Evolutionary conservation across 2,329 filamentous ascomycete genomes (phyloP).

Genomic region (Phialemoniopsis sp.): DNA sequence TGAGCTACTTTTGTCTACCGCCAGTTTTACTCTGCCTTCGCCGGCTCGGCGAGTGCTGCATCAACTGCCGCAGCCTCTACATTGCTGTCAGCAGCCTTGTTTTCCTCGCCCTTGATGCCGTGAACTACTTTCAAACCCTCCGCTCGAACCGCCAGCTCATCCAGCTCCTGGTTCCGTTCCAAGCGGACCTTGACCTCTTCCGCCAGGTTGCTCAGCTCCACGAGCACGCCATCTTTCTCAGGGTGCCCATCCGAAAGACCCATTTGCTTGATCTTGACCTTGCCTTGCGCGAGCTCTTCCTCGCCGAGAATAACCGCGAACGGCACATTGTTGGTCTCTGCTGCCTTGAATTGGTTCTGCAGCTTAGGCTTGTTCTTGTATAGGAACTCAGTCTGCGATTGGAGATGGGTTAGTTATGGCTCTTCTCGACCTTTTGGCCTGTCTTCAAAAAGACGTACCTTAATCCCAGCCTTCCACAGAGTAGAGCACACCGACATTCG

Average conservation of each 20-base stretch:
- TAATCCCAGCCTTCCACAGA: constrained; percentile 86
- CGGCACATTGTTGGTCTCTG: constrained; percentile 74
- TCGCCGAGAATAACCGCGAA: constrained; percentile 88
- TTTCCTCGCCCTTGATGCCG: constrained; percentile 38
- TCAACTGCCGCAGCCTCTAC: constrained; percentile 8
- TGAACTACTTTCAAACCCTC: constrained; percentile 41
- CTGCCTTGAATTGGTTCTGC: constrained; percentile 85
- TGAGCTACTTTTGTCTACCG: no score
- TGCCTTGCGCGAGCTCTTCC: constrained; percentile 77
- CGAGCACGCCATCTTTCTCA: constrained; percentile 81
- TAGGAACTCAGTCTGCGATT: constrained; percentile 66
- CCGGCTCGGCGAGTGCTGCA: constrained; percentile 7
- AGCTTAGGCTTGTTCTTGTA: constrained; percentile 91
- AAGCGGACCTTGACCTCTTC: constrained; percentile 53
- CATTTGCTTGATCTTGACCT: constrained; percentile 80
- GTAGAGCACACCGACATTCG: constrained; percentile 74
- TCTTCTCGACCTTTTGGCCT: neutral
- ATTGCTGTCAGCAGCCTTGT: constrained; percentile 13
- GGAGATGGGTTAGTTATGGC: no score
- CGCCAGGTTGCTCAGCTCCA: constrained; percentile 61
- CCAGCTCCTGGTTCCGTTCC: constrained; percentile 36
- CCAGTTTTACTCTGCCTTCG: constrained; percentile 1
- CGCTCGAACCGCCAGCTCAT: constrained; percentile 35
- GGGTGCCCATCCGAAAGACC: constrained; percentile 77
- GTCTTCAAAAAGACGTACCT: constrained; percentile 29